phyloP scores from a whole-genome alignment of 1,139 yeast species.

The Magnusiomyces suaveolens region DNA sequence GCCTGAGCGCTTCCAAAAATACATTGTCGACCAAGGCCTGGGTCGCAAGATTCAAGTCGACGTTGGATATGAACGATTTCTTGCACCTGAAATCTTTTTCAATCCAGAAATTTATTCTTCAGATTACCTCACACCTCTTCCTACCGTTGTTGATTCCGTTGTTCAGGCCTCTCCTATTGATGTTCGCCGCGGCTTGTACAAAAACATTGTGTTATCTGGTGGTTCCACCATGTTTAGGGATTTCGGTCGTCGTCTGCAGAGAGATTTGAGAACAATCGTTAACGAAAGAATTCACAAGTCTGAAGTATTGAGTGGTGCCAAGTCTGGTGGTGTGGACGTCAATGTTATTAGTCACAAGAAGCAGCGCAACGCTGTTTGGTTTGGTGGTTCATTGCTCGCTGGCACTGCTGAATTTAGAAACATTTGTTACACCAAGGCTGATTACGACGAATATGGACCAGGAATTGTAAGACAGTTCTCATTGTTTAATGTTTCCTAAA shows the following conservation, averaged over 20 bases:
- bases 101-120: conserved; percentile 95
- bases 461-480: conserved; percentile 94
- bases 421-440: conserved; percentile 93
- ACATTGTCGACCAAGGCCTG: conserved; percentile 74
- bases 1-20: conserved; percentile 89
- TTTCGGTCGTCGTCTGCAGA: conserved; percentile 92
- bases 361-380: conserved; percentile 98
- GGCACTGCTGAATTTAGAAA: conserved; percentile 95
- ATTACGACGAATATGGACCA: conserved; percentile 97
- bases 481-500: conserved; percentile 73
- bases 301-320: conserved; percentile 65
- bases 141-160: conserved; percentile 87
- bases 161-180: conserved; percentile 95
- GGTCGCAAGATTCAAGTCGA: conserved; percentile 62
- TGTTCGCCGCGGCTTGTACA: conserved; percentile 92
- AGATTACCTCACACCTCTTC: conserved; percentile 91
- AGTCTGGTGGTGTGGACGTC: conserved; percentile 91
- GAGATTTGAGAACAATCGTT: conserved; percentile 81
- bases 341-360: conserved; percentile 95
- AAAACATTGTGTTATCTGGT: conserved; percentile 88
- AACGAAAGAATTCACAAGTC: conserved; percentile 79
- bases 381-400: conserved; percentile 94
- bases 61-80: conserved; percentile 92
- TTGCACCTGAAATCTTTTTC: conserved; percentile 98
- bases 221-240: conserved; percentile 99